Conservation (phyloP, 2,329 filamentous ascomycete genomes). For the Zymoseptoria tritici region DNA sequence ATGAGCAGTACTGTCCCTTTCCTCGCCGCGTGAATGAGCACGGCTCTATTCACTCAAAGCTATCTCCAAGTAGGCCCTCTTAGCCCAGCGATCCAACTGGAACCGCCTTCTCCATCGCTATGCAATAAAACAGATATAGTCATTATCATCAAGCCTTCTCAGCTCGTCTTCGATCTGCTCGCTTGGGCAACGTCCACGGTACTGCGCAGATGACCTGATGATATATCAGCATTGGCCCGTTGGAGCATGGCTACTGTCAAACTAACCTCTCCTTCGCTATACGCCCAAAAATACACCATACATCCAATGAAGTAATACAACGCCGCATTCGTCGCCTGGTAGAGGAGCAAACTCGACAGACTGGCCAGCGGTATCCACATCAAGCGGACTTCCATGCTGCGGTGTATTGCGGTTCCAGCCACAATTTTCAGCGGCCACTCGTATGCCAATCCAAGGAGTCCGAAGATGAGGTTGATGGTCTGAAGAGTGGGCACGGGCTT, state of each 20-base stretch:
- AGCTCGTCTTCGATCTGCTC: constrained; percentile 21
- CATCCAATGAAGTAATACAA: constrained; percentile 86
- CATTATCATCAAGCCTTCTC: constrained; percentile 20
- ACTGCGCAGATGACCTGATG: constrained; percentile 41
- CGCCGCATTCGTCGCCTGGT: constrained; percentile 86
- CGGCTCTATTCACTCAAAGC: background rate
- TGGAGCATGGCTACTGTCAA: background rate
- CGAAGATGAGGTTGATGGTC: constrained; percentile 79
- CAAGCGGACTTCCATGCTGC: constrained; percentile 79
- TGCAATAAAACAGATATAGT: constrained; percentile 18
- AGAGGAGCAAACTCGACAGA: constrained; percentile 68
- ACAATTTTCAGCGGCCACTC: constrained; percentile 82
- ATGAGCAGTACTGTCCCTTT: background rate
- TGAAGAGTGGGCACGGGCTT: constrained; percentile 85
- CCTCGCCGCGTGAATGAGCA: background rate
- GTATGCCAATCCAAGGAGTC: constrained; percentile 69
- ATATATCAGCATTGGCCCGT: constrained; percentile 1
- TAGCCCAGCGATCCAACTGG: background rate
- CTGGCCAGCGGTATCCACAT: constrained; percentile 73
- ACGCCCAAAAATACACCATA: constrained; percentile 90
- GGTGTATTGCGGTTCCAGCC: constrained; percentile 71
- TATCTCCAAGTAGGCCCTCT: constrained; percentile 1
- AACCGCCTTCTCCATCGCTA: constrained; percentile 8
- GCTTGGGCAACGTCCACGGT: constrained; percentile 45
- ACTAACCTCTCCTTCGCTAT: constrained; percentile 89